Conservation (phyloP, 192 early-diverging fungal species). For the Linnemannia zychae region DNA sequence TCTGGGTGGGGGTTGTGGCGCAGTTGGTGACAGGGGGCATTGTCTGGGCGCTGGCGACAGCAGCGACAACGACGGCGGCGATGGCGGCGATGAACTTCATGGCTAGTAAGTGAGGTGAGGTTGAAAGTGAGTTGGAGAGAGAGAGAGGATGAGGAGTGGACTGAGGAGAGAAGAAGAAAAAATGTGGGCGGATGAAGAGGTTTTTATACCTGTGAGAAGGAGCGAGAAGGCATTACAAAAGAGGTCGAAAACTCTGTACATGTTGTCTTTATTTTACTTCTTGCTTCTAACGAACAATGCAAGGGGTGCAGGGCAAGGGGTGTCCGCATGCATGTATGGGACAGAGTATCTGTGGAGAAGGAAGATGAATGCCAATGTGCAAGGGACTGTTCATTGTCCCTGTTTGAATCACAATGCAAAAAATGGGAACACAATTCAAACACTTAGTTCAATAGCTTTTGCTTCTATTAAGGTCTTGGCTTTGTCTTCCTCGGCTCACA, state of each 20-base stretch:
- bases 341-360: background rate
- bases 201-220: background rate
- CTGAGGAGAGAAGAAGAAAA: background rate
- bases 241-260: background rate
- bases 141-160: constrained; percentile 7
- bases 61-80: constrained; percentile 10
- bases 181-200: background rate
- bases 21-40: constrained; percentile 24
- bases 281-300: background rate
- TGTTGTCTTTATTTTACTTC: background rate
- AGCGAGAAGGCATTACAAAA: background rate
- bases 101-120: background rate
- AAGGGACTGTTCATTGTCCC: background rate
- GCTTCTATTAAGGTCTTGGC: no score
- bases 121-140: background rate
- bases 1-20: constrained; percentile 7
- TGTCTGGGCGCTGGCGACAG: constrained; percentile 7
- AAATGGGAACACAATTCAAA: background rate
- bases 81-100: constrained; percentile 46
- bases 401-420: no score
- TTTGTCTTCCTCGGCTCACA: background rate
- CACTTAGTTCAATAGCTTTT: background rate
- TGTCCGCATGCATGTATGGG: background rate
- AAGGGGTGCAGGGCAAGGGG: background rate
- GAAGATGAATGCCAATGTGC: background rate